A percentile compares a stretch with the other conserved stretches of the same genome.
Conservation (phyloP, 108 stramenopile species). For the Cyclotella choctawhatcheeana region DNA sequence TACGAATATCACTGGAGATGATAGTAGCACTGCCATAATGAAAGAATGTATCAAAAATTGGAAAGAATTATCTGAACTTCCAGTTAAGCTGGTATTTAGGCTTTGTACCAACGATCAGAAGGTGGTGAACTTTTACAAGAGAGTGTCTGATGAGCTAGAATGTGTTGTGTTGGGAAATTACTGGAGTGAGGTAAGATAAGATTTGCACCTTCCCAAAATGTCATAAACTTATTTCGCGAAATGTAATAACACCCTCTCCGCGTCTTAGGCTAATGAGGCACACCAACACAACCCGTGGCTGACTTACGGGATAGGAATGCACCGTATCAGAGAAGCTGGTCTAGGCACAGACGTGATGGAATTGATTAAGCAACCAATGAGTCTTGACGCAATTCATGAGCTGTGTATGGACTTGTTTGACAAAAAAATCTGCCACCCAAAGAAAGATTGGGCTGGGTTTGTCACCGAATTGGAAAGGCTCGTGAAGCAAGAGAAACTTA, state of each 20-base stretch:
- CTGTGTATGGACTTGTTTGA: constrained; percentile 2
- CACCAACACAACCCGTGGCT: constrained; percentile 53
- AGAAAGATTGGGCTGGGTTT: not conserved
- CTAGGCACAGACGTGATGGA: no score
- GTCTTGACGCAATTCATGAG: not conserved
- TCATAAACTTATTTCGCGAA: no score
- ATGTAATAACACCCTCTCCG: no score
- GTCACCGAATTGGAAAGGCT: not conserved
- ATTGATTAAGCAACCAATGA: constrained; percentile 13
- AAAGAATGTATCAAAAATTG: constrained; percentile 22
- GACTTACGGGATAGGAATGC: constrained; percentile 54
- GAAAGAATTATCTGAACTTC: constrained; percentile 2
- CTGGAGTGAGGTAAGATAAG: constrained; percentile 51
- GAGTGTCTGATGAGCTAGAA: constrained; percentile 34
- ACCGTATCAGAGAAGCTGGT: no score
- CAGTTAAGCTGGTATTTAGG: constrained; percentile 38
- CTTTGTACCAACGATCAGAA: constrained; percentile 47
- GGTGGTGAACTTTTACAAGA: constrained; percentile 48
- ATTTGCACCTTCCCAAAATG: no score
- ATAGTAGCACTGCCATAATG: constrained; percentile 3
- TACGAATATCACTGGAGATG: constrained; percentile 37
- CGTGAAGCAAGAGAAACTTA: constrained; percentile 39
- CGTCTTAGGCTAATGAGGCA: constrained; percentile 47
- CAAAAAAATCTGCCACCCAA: not conserved
- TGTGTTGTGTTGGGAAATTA: constrained; percentile 60